phyloP scores from a whole-genome alignment of 164 flowering plant genomes.

The Houttuynia cordata region DNA sequence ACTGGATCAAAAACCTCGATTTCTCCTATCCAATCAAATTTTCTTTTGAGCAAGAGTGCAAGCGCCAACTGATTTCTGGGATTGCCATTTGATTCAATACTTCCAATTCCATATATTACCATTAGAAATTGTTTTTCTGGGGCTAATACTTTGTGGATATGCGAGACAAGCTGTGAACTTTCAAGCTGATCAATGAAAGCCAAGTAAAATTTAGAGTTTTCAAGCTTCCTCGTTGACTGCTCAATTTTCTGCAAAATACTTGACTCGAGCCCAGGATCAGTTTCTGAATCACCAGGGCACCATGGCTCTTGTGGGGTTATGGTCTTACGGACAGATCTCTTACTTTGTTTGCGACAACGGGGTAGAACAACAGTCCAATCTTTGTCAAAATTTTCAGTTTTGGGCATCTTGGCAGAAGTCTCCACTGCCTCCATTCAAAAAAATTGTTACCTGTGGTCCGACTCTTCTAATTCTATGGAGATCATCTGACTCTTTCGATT shows the following conservation, averaged over 20 bases:
- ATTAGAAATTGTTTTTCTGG: constrained; percentile 43
- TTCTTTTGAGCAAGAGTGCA: constrained; percentile 57
- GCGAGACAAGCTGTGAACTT: constrained; percentile 15
- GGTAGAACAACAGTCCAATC: constrained; percentile 67
- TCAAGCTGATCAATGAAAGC: constrained; percentile 39
- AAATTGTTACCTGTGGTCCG: too few species aligned
- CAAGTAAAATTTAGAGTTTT: constrained; percentile 38
- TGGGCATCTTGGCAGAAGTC: neutral
- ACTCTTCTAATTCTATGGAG: too few species aligned
- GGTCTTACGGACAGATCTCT: constrained; percentile 8
- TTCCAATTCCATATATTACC: constrained; percentile 92
- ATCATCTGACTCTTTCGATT: too few species aligned
- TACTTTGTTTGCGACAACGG: constrained; percentile 40
- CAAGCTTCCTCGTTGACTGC: constrained; percentile 34
- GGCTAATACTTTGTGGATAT: constrained; percentile 31
- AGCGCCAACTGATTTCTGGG: constrained; percentile 69
- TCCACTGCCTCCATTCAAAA: too few species aligned
- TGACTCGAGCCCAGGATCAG: constrained; percentile 25
- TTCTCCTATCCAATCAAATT: constrained; percentile 54
- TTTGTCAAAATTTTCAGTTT: neutral
- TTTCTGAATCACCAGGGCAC: constrained; percentile 42
- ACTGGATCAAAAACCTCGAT: constrained; percentile 80
- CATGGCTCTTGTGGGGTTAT: constrained; percentile 26
- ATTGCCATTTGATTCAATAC: constrained; percentile 56
- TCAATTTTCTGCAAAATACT: constrained; percentile 47